Evolutionary conservation across 352 stramenopile species (phyloP), one percentile per base, ranked within the genome.

Genomic region (Sclerospora graminicola): DNA sequence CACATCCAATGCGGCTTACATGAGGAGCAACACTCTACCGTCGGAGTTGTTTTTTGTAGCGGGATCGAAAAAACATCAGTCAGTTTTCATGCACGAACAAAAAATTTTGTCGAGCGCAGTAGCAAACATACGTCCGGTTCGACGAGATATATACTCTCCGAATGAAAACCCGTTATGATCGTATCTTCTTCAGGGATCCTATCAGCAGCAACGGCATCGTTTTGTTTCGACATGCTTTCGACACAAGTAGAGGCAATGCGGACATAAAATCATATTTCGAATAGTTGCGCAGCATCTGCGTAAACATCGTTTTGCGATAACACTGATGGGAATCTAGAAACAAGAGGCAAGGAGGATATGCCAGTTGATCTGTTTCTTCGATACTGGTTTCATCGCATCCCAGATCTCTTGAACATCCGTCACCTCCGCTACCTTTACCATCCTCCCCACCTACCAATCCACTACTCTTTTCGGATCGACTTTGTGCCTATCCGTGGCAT

Each of bases 241-340:
- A 14, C 40, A 41, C 40, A 36, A 40, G 44, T 58, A 8, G 49
- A 51, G 20, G 56, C 51, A 21, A 57, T 66, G 1, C 62, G 45
- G 28, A 47, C 41, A 60, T 68, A 52, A 57, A 95, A 65, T 94
- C 81, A 45, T 57, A 74, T 49, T 88, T 90, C 13, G 96, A 56
- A 75, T 94, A 98, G 38, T 78, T 74, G 7, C 71, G 66, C 19
- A 98, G 57, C 39, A 86, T 77, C 15, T 54, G 71, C 5, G 67
- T 67, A 37, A 97, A 84, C 48, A 74, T 87, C 20, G 84, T 82
- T 59, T 96, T 97, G 39, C 69, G 77, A 54, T 98, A 91, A 47
- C 85, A 95, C n/a, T 77, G 82, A 31, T 97, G 68, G 31, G 91
- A 97, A 60, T 98, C 94, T 32, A 98, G 66, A 61, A 97, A 97